Percentiles rank a stretch among this genome's conserved stretches.
phyloP scores from a whole-genome alignment of 2,329 filamentous ascomycete species.

The Cercospora sp. region DNA sequence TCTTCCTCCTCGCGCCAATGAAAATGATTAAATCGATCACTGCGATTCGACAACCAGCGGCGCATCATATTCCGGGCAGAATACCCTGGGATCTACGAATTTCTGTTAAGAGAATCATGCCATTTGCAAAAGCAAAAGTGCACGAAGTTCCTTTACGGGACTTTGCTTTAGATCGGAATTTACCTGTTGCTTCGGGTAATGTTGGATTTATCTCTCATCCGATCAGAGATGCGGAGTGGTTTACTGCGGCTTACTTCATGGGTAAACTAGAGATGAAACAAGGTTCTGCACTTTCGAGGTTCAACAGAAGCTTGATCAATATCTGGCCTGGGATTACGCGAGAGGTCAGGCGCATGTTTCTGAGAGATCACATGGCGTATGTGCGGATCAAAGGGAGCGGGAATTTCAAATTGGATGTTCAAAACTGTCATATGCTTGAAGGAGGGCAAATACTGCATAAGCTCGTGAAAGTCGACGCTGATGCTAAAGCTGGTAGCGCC shows the following conservation, averaged over 20 bases:
- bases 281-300: slow-evolving; percentile 1
- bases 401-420: slow-evolving; percentile 35
- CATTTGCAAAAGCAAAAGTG: slow-evolving; percentile 26
- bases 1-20: slow-evolving; percentile 25
- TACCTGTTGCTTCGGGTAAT: slow-evolving; percentile 11
- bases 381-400: slow-evolving; percentile 25
- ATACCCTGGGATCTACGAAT: slow-evolving; percentile 19
- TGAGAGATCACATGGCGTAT: slow-evolving; percentile 33
- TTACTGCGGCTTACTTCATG: slow-evolving; percentile 21
- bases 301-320: slow-evolving; percentile 15
- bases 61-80: background rate
- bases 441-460: slow-evolving; percentile 20
- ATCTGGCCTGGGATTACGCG: slow-evolving; percentile 20
- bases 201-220: slow-evolving; percentile 14
- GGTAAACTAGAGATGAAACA: slow-evolving; percentile 6
- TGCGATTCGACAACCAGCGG: slow-evolving; percentile 10
- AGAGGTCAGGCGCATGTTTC: slow-evolving; percentile 32
- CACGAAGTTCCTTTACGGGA: slow-evolving; percentile 15
- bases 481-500: background rate
- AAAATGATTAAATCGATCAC: slow-evolving; percentile 29
- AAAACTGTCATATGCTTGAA: slow-evolving; percentile 31
- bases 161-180: slow-evolving; percentile 19
- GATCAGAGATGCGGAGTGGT: slow-evolving; percentile 8
- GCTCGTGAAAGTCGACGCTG: slow-evolving; percentile 4
- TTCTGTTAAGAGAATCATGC: slow-evolving; percentile 23